Evolutionary conservation across 768 basidiomycete genomes (phyloP), one percentile per base, ranked within the genome.

Genomic region (Hericium erinaceus): DNA sequence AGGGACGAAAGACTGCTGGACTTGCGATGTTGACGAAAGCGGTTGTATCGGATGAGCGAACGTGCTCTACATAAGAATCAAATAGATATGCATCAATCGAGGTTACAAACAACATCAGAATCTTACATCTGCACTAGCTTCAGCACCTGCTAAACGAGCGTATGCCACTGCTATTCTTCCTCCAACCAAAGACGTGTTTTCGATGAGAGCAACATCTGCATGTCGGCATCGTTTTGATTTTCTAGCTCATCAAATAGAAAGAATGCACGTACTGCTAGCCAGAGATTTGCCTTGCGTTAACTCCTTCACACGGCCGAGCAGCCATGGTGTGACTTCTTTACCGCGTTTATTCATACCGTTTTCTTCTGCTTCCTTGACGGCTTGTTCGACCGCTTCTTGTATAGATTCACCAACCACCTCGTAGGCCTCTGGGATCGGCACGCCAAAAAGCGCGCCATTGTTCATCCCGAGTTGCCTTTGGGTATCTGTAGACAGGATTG

Each of bases 301-400:
- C 67, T 95, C 87, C 15, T 79, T 79, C 2, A 98, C 85, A 33
- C 95, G 83, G 48, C 78, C 76, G 33, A 99, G 75, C 10, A 99
- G 74, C 95, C 95, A 98, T 7, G 97, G 97, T 1, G 97, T 99
- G 6, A 81, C 93, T 59, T 92, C 89, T 64, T 97, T 98, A 2
- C 97, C 97, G 16, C 77, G 74, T 64, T 76, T 82, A 65, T 80
- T 87, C 49, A 95, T 74, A 2, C 94, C 92, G 61, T 85, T 87
- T 58, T 80, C 78, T 60, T 90, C 85, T 4, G 90, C 87, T 71
- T 99, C 95, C 13, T 69, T 67, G 5, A 99, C 80, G 7, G 97
- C 97, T 64, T 82, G 84, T 57, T 95, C 85, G 8, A 98, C 88
- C 0, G 85, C 84, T 46, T 75, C 67, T 68, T 98, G 93, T 13